Percentiles rank a stretch among this genome's conserved stretches.
Evolutionary conservation across 2,329 filamentous ascomycete genomes (phyloP).

Genomic region (Dothistroma septosporum): DNA sequence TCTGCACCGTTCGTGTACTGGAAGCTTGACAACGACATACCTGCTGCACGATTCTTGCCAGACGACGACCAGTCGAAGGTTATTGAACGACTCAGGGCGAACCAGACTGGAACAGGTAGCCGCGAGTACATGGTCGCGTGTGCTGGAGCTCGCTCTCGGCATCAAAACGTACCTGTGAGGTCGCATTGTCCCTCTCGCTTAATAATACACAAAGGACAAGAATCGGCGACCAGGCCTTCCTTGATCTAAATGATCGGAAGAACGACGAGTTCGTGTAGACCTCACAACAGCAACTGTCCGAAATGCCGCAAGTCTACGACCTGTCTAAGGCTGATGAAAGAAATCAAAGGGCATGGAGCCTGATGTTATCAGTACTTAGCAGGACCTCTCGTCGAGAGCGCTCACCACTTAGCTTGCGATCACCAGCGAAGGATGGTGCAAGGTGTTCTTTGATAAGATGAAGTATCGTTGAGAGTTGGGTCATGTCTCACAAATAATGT

Average conservation of each 20-base stretch:
- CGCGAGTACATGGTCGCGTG: slow-evolving; percentile 45
- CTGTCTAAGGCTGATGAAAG: slow-evolving; percentile 2
- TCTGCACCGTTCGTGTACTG: slow-evolving; percentile 57
- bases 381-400: neutral
- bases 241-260: slow-evolving; percentile 57
- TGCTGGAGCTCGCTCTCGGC: slow-evolving; percentile 42
- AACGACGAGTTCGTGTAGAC: slow-evolving; percentile 19
- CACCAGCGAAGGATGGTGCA: slow-evolving; percentile 15
- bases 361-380: neutral
- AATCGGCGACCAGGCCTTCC: slow-evolving; percentile 50
- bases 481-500: too few species aligned
- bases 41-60: slow-evolving; percentile 48
- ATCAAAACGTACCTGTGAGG: slow-evolving; percentile 56
- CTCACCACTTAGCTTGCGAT: slow-evolving; percentile 16
- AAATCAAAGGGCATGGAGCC: slow-evolving; percentile 20
- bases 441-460: slow-evolving; percentile 14
- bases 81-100: slow-evolving; percentile 48
- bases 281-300: neutral
- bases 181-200: slow-evolving; percentile 57
- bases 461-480: neutral
- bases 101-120: slow-evolving; percentile 46
- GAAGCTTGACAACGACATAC: slow-evolving; percentile 57
- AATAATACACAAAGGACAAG: slow-evolving; percentile 40
- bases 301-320: too few species aligned
- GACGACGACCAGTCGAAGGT: slow-evolving; percentile 46